phyloP scores from a whole-genome alignment of 768 basidiomycete genomes.

The Candolleomyces efflorescens region DNA sequence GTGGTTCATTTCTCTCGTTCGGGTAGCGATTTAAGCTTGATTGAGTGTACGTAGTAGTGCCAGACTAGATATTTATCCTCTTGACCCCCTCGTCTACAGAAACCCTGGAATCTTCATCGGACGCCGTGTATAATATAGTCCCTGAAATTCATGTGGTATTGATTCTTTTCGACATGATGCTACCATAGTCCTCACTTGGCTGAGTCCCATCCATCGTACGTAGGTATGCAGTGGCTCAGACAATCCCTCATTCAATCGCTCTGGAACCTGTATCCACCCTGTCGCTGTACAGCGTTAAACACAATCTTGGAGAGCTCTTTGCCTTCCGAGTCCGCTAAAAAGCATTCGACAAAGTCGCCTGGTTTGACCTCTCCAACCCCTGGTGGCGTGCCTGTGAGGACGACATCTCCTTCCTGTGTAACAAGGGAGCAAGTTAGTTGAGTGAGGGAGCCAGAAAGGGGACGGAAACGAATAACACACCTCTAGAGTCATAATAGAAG shows the following conservation, averaged over 20 bases:
- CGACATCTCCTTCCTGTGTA: slow-evolving; percentile 80
- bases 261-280: slow-evolving; percentile 53
- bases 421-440: not conserved
- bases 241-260: not conserved
- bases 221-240: no score
- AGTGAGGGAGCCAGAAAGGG: not conserved
- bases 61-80: no score
- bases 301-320: slow-evolving; percentile 57
- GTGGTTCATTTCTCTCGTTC: no score
- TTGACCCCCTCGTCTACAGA: no score
- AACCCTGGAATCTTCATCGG: no score
- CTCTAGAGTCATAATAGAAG: slow-evolving; percentile 97
- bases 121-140: no score
- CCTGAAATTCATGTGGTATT: no score
- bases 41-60: no score
- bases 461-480: slow-evolving; percentile 34
- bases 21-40: no score
- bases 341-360: slow-evolving; percentile 78
- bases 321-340: slow-evolving; percentile 50
- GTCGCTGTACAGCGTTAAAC: slow-evolving; percentile 62
- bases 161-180: no score
- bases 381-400: slow-evolving; percentile 88
- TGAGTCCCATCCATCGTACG: no score
- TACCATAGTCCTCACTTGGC: no score
- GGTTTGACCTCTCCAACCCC: slow-evolving; percentile 78